A percentile compares a stretch with the other conserved stretches of the same genome.
phyloP scores from a whole-genome alignment of 2,329 filamentous ascomycete genomes.

The Diaporthe vaccinii region DNA sequence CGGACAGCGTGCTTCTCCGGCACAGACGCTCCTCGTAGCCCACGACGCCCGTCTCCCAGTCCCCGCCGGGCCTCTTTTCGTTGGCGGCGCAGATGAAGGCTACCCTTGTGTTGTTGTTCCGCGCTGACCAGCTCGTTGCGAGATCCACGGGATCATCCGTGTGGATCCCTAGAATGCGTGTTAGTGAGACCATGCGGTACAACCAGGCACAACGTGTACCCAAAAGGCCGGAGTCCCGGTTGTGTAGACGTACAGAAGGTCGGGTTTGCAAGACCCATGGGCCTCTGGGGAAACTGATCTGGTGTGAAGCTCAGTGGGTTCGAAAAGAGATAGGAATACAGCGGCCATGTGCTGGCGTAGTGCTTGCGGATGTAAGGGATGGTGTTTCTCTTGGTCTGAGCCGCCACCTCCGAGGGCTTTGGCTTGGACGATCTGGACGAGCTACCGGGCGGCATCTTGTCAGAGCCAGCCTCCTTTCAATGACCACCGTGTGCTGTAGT shows the following conservation, averaged over 20 bases:
- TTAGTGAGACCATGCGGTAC: constrained; percentile 40
- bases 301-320: constrained; percentile 57
- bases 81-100: constrained; percentile 82
- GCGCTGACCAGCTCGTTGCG: constrained; percentile 68
- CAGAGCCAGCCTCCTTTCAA: neutral
- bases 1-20: constrained; percentile 79
- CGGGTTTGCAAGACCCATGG: constrained; percentile 57
- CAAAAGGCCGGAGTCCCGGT: neutral
- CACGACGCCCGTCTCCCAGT: constrained; percentile 77
- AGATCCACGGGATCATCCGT: constrained; percentile 71
- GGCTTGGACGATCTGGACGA: constrained; percentile 62
- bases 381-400: constrained; percentile 79
- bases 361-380: constrained; percentile 74
- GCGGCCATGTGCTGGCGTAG: constrained; percentile 67
- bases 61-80: constrained; percentile 82
- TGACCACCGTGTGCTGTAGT: neutral
- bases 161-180: constrained; percentile 57
- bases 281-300: constrained; percentile 56
- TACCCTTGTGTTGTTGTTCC: constrained; percentile 59
- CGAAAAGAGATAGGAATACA: constrained; percentile 71
- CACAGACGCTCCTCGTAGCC: constrained; percentile 81
- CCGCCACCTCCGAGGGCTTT: constrained; percentile 78
- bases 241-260: constrained; percentile 55
- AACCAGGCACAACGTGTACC: constrained; percentile 38
- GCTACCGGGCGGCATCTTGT: constrained; percentile 61